These are phyloP conservation scores for Baudoinia panamericana DNA, from an alignment of 495 filamentous ascomycete species.

Conservation along the genomic window DNA sequence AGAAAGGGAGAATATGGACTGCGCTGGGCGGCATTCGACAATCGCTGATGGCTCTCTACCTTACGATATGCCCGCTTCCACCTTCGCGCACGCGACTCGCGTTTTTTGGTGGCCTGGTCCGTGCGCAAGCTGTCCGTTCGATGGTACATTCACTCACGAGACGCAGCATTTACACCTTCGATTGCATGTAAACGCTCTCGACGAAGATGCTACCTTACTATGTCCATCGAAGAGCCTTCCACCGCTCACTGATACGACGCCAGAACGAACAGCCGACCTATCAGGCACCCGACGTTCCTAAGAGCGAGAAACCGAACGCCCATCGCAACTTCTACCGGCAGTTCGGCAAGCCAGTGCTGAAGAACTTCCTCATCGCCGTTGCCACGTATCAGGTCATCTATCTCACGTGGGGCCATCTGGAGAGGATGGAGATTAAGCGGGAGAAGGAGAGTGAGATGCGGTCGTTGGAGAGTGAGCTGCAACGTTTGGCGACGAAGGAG, in stretches of 20 bases:
- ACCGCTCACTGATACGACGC: neutral
- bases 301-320: conserved; percentile 1
- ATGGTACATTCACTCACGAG: no score
- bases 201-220: no score
- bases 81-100: no score
- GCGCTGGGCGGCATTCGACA: no score
- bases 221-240: no score
- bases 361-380: conserved; percentile 72
- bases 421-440: conserved; percentile 56
- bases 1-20: no score
- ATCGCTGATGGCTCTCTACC: no score
- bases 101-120: no score
- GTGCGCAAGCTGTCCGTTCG: no score
- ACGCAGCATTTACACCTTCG: neutral
- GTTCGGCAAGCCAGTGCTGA: conserved; percentile 67
- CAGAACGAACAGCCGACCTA: conserved; percentile 1
- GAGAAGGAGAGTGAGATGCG: conserved; percentile 39
- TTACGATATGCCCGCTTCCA: no score
- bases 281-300: neutral
- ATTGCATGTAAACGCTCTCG: no score
- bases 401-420: conserved; percentile 78
- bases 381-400: conserved; percentile 81
- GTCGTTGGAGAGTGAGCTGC: conserved; percentile 9
- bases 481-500: conserved; percentile 4
- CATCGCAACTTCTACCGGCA: conserved; percentile 65